Percentiles rank a stretch among this genome's conserved stretches.
Evolutionary conservation across 805 yeast genomes (phyloP).

Genomic region (Sugiyamaella valdiviana): DNA sequence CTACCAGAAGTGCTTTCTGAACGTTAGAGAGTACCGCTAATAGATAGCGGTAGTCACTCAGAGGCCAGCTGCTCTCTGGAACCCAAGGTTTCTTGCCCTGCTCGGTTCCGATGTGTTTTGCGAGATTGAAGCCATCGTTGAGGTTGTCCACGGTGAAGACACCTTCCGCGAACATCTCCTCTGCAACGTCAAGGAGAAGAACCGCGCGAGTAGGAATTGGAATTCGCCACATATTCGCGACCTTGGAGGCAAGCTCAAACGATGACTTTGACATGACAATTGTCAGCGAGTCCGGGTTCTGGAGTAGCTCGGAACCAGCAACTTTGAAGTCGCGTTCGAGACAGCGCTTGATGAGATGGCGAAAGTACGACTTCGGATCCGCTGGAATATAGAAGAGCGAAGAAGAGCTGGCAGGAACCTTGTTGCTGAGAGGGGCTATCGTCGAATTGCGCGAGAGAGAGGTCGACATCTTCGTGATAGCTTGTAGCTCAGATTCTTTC

Average conservation of each 20-base stretch:
- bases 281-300: constrained; percentile 19
- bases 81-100: constrained; percentile 25
- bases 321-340: constrained; percentile 35
- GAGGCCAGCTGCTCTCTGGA: constrained; percentile 35
- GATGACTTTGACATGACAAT: constrained; percentile 40
- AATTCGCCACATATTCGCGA: constrained; percentile 55
- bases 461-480: constrained; percentile 29
- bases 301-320: constrained; percentile 16
- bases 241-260: constrained; percentile 38
- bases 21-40: constrained; percentile 39
- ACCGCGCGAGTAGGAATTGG: constrained; percentile 45
- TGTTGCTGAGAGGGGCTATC: neutral
- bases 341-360: constrained; percentile 39
- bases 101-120: constrained; percentile 23
- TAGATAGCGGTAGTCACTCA: constrained; percentile 48
- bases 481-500: constrained; percentile 37
- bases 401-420: constrained; percentile 3
- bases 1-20: constrained; percentile 42
- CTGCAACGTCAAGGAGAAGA: constrained; percentile 46
- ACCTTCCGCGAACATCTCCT: constrained; percentile 30
- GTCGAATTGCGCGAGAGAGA: constrained; percentile 6
- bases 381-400: constrained; percentile 36
- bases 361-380: constrained; percentile 37
- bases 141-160: constrained; percentile 28
- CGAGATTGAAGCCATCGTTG: constrained; percentile 33